phyloP scores from a whole-genome alignment of 2,329 filamentous ascomycete genomes.

The Sarocladium oryzae region DNA sequence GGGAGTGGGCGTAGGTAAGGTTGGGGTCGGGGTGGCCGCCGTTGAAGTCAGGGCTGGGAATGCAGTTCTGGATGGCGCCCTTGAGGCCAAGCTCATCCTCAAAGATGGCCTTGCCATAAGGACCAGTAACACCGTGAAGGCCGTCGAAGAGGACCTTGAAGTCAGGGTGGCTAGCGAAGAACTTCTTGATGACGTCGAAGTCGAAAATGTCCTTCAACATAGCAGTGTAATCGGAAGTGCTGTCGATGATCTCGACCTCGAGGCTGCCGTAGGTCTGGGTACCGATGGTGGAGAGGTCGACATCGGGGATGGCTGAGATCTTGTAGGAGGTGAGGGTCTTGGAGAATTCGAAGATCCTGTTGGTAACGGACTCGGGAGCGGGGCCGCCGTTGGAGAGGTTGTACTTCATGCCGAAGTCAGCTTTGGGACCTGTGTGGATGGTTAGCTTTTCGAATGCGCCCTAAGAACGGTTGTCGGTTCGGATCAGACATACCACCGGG shows the following conservation, averaged over 20 bases:
- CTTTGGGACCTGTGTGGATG: constrained; percentile 61
- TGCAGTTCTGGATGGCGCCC: constrained; percentile 78
- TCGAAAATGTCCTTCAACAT: constrained; percentile 99
- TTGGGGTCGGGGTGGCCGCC: constrained; percentile 98
- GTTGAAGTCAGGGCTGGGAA: constrained; percentile 89
- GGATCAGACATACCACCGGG: constrained; percentile 66
- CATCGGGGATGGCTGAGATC: constrained; percentile 75
- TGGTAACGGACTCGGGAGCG: constrained; percentile 90
- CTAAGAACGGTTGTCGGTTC: not conserved
- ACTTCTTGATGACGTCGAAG: constrained; percentile 90
- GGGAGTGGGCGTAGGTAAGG: constrained; percentile 89
- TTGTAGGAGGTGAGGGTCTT: constrained; percentile 91
- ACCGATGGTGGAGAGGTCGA: constrained; percentile 80
- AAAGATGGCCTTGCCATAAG: constrained; percentile 92
- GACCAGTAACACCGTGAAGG: constrained; percentile 88
- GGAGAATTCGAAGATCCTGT: constrained; percentile 93
- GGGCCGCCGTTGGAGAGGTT: constrained; percentile 95
- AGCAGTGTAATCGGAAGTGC: constrained; percentile 80
- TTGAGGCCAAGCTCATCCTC: constrained; percentile 85
- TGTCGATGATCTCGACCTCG: constrained; percentile 94
- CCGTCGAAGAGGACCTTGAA: constrained; percentile 98
- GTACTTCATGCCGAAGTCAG: constrained; percentile 99
- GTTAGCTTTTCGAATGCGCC: not conserved
- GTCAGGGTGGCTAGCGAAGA: constrained; percentile 78
- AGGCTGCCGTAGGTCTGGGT: constrained; percentile 76